Evolutionary conservation across 2,329 filamentous ascomycete genomes (phyloP).

Genomic region (Colletotrichum tamarilloi): DNA sequence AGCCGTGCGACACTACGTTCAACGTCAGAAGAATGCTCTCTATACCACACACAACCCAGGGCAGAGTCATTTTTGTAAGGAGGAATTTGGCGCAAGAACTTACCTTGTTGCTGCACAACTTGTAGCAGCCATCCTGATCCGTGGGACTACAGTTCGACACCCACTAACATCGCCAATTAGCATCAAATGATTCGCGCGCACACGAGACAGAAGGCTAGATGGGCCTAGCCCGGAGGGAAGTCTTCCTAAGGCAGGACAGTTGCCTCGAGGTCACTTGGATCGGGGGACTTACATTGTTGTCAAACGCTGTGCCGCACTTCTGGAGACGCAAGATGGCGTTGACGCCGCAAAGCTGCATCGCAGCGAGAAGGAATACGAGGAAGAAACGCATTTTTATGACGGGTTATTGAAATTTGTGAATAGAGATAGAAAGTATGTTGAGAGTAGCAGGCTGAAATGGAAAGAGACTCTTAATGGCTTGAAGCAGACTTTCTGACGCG

Average conservation of each 20-base stretch:
- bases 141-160: neutral
- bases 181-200: neutral
- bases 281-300: neutral
- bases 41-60: neutral
- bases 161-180: neutral
- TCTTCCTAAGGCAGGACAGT: rapidly evolving
- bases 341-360: neutral
- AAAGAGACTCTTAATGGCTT: neutral
- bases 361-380: neutral
- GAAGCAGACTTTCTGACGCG: neutral
- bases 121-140: neutral
- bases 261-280: neutral
- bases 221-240: rapidly evolving
- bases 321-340: neutral
- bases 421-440: no score
- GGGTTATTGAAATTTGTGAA: neutral
- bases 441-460: no score
- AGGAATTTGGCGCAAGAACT: neutral
- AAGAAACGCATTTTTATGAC: neutral
- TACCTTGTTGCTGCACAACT: neutral
- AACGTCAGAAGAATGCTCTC: neutral
- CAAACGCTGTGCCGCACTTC: neutral
- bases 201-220: neutral
- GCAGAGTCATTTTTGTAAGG: neutral
- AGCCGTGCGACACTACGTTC: neutral